phyloP scores from a whole-genome alignment of 352 stramenopile species.

The Blastocystis hominis region DNA sequence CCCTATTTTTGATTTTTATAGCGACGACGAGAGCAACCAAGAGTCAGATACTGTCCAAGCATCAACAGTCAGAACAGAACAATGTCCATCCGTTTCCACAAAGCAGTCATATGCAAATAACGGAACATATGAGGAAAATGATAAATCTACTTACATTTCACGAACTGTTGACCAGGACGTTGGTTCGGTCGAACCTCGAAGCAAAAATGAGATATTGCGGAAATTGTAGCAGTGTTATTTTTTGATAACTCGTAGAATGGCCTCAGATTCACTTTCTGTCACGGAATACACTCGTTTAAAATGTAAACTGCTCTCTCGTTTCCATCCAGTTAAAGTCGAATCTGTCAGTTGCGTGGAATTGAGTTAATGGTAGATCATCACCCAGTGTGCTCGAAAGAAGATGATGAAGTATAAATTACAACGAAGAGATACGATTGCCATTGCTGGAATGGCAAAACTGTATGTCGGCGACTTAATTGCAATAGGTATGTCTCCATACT shows the following conservation, averaged over 20 bases:
- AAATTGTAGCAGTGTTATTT: slow-evolving; percentile 18
- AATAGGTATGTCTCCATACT: background rate
- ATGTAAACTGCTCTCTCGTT: slow-evolving; percentile 26
- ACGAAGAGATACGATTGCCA: slow-evolving; percentile 25
- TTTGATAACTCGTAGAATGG: background rate
- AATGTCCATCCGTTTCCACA: background rate
- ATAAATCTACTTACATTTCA: background rate
- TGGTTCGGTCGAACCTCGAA: background rate
- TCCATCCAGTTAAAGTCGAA: slow-evolving; percentile 53
- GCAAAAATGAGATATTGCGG: background rate
- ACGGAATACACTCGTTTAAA: slow-evolving; percentile 40
- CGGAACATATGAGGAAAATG: background rate
- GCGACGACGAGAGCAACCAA: no score
- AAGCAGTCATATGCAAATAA: slow-evolving; percentile 2
- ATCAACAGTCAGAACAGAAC: background rate
- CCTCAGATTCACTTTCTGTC: background rate
- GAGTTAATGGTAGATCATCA: background rate
- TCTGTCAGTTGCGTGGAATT: background rate
- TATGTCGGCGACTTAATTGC: slow-evolving; percentile 26
- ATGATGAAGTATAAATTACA: background rate
- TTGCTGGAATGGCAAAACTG: slow-evolving; percentile 47
- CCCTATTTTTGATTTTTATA: no score
- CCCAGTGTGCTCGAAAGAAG: slow-evolving; percentile 30
- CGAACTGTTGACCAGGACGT: background rate
- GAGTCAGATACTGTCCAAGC: background rate